Evolutionary conservation across 495 filamentous ascomycete species (phyloP).

Genomic region (Aspergillus conjunctus): DNA sequence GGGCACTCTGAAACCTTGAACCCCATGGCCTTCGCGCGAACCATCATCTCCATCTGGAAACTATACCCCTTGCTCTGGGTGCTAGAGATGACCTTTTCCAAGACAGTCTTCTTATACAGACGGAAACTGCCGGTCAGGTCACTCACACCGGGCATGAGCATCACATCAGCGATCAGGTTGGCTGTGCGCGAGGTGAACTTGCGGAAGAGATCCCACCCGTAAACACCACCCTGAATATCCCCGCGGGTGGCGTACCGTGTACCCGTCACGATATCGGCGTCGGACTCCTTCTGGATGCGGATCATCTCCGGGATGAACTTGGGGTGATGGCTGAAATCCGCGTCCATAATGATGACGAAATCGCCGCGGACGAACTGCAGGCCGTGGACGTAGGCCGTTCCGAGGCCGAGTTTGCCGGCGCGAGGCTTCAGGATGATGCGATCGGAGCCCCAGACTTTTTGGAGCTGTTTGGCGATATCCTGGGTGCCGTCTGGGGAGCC

Average conservation of each 20-base stretch:
- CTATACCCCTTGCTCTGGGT: conserved; percentile 95
- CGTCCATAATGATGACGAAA: conserved; percentile 99
- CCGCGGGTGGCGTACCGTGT: conserved; percentile 80
- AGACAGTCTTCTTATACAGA: conserved; percentile 85
- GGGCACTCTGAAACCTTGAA: conserved; percentile 90
- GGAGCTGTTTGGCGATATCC: conserved; percentile 83
- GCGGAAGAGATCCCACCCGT: conserved; percentile 95
- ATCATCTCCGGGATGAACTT: conserved; percentile 95
- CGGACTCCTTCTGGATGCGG: conserved; percentile 61
- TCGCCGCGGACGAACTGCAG: conserved; percentile 84
- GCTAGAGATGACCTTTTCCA: conserved; percentile 81
- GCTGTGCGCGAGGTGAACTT: conserved; percentile 89
- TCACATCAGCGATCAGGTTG: conserved; percentile 93
- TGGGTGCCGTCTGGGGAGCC: conserved; percentile 95
- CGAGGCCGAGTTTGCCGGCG: conserved; percentile 91
- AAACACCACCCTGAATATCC: conserved; percentile 77
- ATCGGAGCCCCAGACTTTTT: conserved; percentile 71
- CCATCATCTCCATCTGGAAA: conserved; percentile 99
- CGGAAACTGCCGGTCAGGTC: conserved; percentile 94
- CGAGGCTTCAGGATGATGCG: conserved; percentile 85
- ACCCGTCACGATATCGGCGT: conserved; percentile 95
- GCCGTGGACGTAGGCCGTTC: conserved; percentile 96
- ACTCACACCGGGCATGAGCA: conserved; percentile 91
- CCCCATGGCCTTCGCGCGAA: conserved; percentile 90
- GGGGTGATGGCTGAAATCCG: conserved; percentile 97